Base-by-base conservation (phyloP, 1,139 yeast species). In the Suhomyces bokatorum region DNA sequence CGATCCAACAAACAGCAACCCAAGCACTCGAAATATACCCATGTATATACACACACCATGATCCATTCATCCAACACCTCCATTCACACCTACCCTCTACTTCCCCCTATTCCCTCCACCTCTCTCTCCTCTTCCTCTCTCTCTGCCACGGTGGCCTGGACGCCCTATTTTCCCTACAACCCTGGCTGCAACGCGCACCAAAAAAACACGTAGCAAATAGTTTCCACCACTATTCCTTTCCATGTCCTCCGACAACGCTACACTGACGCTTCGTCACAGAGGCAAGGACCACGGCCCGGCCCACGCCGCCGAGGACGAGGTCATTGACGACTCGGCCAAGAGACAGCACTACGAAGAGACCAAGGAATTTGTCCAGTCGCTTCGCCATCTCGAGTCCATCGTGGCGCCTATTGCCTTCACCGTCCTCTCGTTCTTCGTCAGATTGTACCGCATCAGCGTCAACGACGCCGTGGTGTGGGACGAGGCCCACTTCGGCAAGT, bases 401-500 rank as follows among this genome's bases (percentile, higher is more conserved):
- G 58, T 70, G 42, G 76, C 73, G 13, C 83, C 83, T 26, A 48
- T 78, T 8, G 53, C 75, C 31, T 75, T 80, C 60, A 79, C 84
- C 7, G 50, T 64, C 2, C 60, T 75, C 35, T 70, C 81, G 16
- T 77, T 78, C 50, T 73, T 66, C 44, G 79, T 78, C 39, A 68
- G 84, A 60, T 69, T 78, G 62, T 80, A 79, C 65, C 67, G 75
- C 46, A 78, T 80, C 55, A 73, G 81, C 27, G 58, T 64, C 49
- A 78, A 77, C 54, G 63, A 75, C 43, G 69, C 70, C 40, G 85
- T 80, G 47, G 84, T 80, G 30, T 80, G 84, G 85, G 85, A 80
- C 59, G 85, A 80, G 62, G 85, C 85, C 44, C 85, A 80, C 73
- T 91, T 91, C 64, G 98, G 97, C 50, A 90, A 89, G 65, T 91